These are phyloP conservation scores for Citrus hindsii DNA, from an alignment of 345 rosid genomes.

Conservation along the genomic window DNA sequence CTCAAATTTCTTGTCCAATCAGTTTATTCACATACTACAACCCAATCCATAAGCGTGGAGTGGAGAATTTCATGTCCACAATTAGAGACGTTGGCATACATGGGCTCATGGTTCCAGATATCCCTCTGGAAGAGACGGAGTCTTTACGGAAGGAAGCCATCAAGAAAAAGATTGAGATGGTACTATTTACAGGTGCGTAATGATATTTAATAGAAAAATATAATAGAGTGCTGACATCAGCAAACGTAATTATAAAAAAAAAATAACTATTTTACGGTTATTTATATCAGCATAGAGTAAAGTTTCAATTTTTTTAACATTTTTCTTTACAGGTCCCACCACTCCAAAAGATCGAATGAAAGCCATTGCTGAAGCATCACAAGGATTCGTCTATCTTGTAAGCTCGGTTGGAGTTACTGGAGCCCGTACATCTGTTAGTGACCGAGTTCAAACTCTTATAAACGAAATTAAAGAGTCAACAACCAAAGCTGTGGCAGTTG, in stretches of 20 bases:
- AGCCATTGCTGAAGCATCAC: conserved; percentile 78
- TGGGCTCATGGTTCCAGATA: conserved; percentile 94
- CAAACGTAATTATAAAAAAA: too few relatives aligned
- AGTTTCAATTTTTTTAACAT: too few relatives aligned
- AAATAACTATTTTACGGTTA: too few relatives aligned
- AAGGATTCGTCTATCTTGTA: conserved; percentile 89
- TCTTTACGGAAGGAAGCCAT: conserved; percentile 66
- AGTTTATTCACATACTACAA: conserved; percentile 85
- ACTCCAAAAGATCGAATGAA: conserved; percentile 72
- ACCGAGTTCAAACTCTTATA: conserved; percentile 58
- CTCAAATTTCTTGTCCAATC: conserved; percentile 72
- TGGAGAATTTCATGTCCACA: conserved; percentile 62
- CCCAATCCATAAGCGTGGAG: conserved; percentile 73
- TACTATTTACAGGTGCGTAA: not conserved
- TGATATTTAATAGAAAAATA: too few relatives aligned
- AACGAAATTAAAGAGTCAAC: conserved; percentile 68
- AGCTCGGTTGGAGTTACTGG: conserved; percentile 87
- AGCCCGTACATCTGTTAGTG: conserved; percentile 6
- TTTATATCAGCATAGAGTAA: too few relatives aligned
- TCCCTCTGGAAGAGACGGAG: conserved; percentile 92
- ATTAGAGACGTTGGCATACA: conserved; percentile 65
- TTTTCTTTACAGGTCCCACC: conserved; percentile 60
- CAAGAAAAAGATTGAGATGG: conserved; percentile 76
- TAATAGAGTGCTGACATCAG: too few relatives aligned
- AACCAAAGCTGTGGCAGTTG: conserved; percentile 71